phyloP scores from a whole-genome alignment of 73 alveolate species.

The Tetrahymena malaccensis region DNA sequence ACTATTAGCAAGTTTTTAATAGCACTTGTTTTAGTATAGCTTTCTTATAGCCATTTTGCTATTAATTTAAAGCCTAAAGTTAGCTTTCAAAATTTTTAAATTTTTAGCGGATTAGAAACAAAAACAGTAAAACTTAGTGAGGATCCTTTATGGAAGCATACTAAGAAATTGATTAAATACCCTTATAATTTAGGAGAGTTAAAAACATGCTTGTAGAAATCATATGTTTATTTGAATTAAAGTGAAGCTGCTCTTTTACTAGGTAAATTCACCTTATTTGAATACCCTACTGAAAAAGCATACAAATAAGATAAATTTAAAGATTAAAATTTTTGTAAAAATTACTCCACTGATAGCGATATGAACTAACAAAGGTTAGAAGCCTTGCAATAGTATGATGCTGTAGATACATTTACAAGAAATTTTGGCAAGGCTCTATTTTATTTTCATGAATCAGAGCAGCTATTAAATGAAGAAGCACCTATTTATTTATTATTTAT shows the following conservation, averaged over 20 bases:
- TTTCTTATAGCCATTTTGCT: background rate
- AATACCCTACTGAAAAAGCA: background rate
- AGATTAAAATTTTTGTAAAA: background rate
- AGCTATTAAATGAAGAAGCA: background rate
- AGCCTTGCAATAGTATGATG: background rate
- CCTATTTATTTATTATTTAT: background rate
- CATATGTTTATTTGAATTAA: background rate
- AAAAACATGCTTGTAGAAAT: background rate
- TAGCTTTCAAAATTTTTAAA: too few species aligned
- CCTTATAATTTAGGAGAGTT: background rate
- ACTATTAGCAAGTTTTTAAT: background rate
- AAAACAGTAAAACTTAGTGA: background rate
- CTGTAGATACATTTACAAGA: background rate
- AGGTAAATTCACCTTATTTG: background rate
- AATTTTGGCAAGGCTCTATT: background rate
- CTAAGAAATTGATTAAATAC: background rate
- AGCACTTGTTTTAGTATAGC: background rate
- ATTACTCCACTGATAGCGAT: background rate
- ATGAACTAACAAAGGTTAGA: background rate
- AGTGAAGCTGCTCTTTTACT: background rate
- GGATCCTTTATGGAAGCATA: background rate
- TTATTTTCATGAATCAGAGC: background rate
- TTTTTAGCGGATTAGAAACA: background rate
- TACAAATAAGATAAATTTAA: background rate
- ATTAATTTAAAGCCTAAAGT: background rate